These are phyloP conservation scores for Termitomyces titanicus DNA, from an alignment of 768 basidiomycete species.

Conservation along the genomic window DNA sequence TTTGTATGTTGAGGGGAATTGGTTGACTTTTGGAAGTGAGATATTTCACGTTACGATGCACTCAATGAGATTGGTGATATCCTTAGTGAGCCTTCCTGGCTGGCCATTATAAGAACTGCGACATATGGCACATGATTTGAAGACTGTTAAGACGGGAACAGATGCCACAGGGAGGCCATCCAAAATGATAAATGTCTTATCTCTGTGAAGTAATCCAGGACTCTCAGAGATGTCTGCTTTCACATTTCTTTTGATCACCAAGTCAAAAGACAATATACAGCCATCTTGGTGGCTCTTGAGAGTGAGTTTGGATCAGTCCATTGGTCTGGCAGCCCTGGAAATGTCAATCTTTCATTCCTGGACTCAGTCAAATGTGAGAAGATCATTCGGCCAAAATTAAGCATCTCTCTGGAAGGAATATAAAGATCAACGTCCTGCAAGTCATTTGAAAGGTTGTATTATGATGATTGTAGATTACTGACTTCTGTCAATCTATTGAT, in stretches of 20 bases:
- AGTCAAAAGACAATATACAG: not conserved
- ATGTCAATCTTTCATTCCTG: not conserved
- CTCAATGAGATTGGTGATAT: not conserved
- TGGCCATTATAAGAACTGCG: not conserved
- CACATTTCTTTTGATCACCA: not conserved
- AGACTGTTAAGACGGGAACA: not conserved
- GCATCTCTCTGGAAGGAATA: not conserved
- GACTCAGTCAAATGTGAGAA: not conserved
- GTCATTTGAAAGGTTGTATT: too few relatives aligned
- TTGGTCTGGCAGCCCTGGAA: not conserved
- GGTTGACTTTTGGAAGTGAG: not conserved
- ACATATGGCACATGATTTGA: not conserved
- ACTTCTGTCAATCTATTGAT: not conserved
- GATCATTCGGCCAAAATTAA: not conserved
- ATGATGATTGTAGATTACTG: not conserved
- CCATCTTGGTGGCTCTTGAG: not conserved
- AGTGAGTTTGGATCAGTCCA: not conserved
- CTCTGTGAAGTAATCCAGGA: not conserved
- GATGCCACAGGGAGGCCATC: not conserved
- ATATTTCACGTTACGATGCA: not conserved
- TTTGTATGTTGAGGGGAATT: too few relatives aligned
- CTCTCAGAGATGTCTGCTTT: not conserved
- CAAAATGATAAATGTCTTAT: not conserved
- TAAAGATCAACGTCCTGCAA: not conserved
- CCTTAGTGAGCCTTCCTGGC: not conserved